Conservation (phyloP, 1,284 basidiomycete genomes). For the Microbotryomycetes sp. region DNA sequence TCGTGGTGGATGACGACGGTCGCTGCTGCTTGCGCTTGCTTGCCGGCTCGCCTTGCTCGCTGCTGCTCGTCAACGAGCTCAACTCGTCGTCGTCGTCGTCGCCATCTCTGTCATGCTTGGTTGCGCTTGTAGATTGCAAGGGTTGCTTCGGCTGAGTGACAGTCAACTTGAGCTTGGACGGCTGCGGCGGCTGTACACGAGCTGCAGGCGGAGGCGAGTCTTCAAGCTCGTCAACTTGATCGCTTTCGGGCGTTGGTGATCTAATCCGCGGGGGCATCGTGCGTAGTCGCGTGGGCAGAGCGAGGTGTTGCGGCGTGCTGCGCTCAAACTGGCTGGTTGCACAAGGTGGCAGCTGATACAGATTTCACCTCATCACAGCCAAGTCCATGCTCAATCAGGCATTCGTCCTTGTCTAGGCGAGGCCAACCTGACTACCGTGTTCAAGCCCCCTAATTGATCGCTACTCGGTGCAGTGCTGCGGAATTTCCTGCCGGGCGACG, state of each 20-base stretch:
- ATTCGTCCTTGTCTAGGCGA: no score
- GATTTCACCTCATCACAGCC: no score
- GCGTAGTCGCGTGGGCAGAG: no score
- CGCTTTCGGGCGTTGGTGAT: slow-evolving; percentile 10
- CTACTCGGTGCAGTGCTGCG: no score
- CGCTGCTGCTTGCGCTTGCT: neutral
- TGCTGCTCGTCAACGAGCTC: neutral
- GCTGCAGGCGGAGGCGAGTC: neutral
- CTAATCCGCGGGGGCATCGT: slow-evolving; percentile 19
- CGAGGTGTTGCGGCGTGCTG: no score
- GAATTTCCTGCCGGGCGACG: no score
- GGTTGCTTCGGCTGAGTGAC: neutral
- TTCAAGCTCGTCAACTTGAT: slow-evolving; percentile 19
- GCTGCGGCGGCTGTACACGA: neutral
- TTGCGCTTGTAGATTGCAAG: neutral
- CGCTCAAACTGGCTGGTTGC: no score
- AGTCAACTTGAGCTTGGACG: slow-evolving; percentile 1
- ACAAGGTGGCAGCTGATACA: no score
- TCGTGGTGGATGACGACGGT: neutral
- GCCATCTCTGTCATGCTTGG: neutral
- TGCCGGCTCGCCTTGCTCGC: neutral
- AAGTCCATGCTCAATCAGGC: no score
- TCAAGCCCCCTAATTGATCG: no score
- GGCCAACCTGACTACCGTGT: no score
- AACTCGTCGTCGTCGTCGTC: slow-evolving; percentile 1